Percentiles rank a stretch among this genome's conserved stretches.
Conservation (phyloP, 75 land plant genomes). For the Pinus tabuliformis region DNA sequence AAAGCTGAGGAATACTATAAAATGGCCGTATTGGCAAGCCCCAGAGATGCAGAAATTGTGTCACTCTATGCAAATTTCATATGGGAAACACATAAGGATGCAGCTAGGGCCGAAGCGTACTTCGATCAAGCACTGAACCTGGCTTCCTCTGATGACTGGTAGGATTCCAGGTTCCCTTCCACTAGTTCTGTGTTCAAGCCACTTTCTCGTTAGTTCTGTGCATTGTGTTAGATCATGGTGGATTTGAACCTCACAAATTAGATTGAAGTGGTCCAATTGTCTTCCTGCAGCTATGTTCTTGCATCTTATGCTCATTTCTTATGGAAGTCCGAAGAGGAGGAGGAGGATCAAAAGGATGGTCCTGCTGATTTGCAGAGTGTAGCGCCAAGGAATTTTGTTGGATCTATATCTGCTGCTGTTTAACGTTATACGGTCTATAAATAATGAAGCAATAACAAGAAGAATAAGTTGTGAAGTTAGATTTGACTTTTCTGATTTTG, state of each 20-base stretch:
- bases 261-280: not conserved
- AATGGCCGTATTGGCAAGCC: constrained; percentile 46
- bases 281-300: constrained; percentile 46
- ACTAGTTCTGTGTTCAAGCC: not conserved
- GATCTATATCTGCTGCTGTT: not conserved
- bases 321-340: constrained; percentile 58
- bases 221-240: no score
- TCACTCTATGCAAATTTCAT: constrained; percentile 43
- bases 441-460: no score
- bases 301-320: constrained; percentile 67
- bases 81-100: constrained; percentile 40
- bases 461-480: no score
- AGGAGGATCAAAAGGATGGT: constrained; percentile 22
- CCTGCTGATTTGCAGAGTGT: not conserved
- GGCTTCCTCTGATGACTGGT: constrained; percentile 52
- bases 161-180: not conserved
- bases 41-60: constrained; percentile 34
- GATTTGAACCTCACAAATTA: not conserved
- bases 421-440: no score
- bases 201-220: not conserved
- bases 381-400: no score
- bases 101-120: constrained; percentile 34
- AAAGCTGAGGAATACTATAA: constrained; percentile 41
- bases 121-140: constrained; percentile 55
- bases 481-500: no score